These are phyloP conservation scores for Trifolium pratense DNA, from an alignment of 306 rosid genomes.

Conservation along the genomic window DNA sequence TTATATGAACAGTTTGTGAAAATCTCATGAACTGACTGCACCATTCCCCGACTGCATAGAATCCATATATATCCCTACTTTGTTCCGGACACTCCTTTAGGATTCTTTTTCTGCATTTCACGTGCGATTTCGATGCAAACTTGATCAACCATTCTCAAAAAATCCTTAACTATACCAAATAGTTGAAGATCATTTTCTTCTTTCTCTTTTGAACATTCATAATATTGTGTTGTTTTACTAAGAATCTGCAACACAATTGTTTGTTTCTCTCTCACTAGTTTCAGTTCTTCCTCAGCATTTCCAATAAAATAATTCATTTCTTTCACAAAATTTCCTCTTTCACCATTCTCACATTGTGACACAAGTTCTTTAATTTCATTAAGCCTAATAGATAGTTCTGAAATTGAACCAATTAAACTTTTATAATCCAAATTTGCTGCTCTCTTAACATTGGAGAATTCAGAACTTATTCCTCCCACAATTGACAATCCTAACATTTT, in stretches of 20 bases:
- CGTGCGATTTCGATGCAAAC: conserved; percentile 79
- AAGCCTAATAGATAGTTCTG: conserved; percentile 55
- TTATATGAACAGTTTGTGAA: conserved; percentile 24
- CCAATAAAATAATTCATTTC: conserved; percentile 76
- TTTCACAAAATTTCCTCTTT: conserved; percentile 61
- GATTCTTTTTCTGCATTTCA: conserved; percentile 62
- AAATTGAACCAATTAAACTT: conserved; percentile 49
- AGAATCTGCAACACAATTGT: conserved; percentile 64
- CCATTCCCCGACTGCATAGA: too few relatives aligned
- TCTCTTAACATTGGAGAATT: conserved; percentile 77
- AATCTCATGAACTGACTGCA: conserved; percentile 49
- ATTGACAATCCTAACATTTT: conserved; percentile 74
- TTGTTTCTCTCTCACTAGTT: conserved; percentile 56
- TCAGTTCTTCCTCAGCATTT: conserved; percentile 63
- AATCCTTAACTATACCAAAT: conserved; percentile 80
- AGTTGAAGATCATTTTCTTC: conserved; percentile 60
- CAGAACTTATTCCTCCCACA: conserved; percentile 89
- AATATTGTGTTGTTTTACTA: conserved; percentile 67
- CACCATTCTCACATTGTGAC: conserved; percentile 49
- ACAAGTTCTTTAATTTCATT: conserved; percentile 51
- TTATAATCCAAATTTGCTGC: conserved; percentile 67
- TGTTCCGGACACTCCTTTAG: conserved; percentile 33
- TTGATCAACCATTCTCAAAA: conserved; percentile 84
- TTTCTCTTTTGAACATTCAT: conserved; percentile 68
- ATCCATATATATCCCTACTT: too few relatives aligned